phyloP scores from a whole-genome alignment of 192 early-diverging fungal genomes.

The Ambispora gerdemannii region DNA sequence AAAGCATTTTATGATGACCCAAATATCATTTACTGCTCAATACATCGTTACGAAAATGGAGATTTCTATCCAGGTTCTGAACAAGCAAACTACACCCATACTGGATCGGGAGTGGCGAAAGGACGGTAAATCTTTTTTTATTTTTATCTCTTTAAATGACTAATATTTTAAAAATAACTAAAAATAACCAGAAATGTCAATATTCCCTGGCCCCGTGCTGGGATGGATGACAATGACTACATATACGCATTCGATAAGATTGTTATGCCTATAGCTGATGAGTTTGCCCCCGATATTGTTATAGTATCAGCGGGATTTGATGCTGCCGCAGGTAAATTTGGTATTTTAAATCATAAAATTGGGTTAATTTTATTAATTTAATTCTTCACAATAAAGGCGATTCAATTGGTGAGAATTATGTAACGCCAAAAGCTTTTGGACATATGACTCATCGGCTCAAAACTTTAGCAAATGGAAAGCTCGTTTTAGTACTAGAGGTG shows the following conservation, averaged over 20 bases:
- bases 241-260: constrained; percentile 75
- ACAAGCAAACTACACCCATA: constrained; percentile 47
- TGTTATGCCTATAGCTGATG: constrained; percentile 76
- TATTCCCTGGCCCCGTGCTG: constrained; percentile 74
- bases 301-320: constrained; percentile 91
- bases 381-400: constrained; percentile 51
- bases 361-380: neutral
- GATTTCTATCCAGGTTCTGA: constrained; percentile 76
- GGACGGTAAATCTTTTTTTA: constrained; percentile 54
- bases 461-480: constrained; percentile 60
- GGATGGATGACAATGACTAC: constrained; percentile 85
- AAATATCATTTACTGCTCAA: constrained; percentile 77
- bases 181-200: constrained; percentile 91
- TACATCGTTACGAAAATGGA: constrained; percentile 82
- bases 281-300: constrained; percentile 82
- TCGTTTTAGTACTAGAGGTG: constrained; percentile 79
- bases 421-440: constrained; percentile 79
- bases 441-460: constrained; percentile 85
- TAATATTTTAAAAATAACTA: neutral
- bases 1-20: constrained; percentile 73
- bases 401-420: constrained; percentile 75
- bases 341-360: neutral
- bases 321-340: constrained; percentile 57
- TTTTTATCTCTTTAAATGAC: neutral
- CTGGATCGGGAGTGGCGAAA: constrained; percentile 54